Base-by-base conservation (phyloP, 2,329 filamentous ascomycete genomes). In the Moelleriella libera region DNA sequence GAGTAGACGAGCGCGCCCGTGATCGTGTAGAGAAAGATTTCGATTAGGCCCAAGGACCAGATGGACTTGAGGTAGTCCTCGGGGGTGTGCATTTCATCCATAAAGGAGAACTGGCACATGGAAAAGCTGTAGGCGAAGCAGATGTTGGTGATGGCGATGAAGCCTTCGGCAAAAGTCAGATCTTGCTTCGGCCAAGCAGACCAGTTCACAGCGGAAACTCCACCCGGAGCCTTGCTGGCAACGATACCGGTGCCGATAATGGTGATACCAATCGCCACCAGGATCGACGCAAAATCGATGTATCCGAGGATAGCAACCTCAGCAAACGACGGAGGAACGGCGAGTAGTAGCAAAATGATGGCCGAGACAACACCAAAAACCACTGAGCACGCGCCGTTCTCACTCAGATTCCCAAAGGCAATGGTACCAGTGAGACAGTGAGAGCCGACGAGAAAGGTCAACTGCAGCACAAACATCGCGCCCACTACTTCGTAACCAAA, bases 381-480 rank as follows among this genome's bases (percentile, higher is more conserved):
- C 43, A 72, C 55, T 21, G 67, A 67, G 61, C 70, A 73, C 12
- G 62, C 57, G 44, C 60, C 75, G 51, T 82, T 72, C 4, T 74
- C 61, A 5, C 79, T 80, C 46, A 86, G 68, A 45, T 72, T 78
- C 54, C 80, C 80, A 62, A 85, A 75, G 53, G 82, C 82, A 55
- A 85, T 81, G 32, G 73, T 74, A 53, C 85, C 85, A 0, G 81
- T 84, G 51, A 86, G 66, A 46, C 83, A 69, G 63, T 88, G 84
- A n/a, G 80, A 83, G 34, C 75, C 80, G 63, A 83, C 80, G 54
- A 84, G 74, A 63, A 87, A 84, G 48, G 82, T 65, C 40, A 86
- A 67, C 61, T 85, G 78, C 14, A 85, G 62, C 8, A 74, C 65
- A 54, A 83, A 80, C 52, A 75, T 79, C 52, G 68, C 62, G 29